phyloP scores from a whole-genome alignment of 495 filamentous ascomycete genomes.

The Hyaloscypha finlandica region DNA sequence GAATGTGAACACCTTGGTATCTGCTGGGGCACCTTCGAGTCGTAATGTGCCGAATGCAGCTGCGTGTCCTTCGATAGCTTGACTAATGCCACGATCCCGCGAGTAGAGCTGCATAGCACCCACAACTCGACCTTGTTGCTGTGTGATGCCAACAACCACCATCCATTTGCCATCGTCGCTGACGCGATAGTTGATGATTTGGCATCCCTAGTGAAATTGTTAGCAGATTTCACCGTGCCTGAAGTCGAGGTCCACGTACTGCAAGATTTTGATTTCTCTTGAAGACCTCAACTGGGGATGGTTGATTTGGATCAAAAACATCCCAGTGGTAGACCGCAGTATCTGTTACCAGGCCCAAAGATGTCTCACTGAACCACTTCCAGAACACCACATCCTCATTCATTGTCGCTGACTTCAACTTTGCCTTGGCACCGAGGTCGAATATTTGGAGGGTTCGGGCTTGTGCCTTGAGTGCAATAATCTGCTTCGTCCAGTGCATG shows the following conservation, averaged over 20 bases:
- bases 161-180: slow-evolving; percentile 98
- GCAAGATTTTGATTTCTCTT: slow-evolving; percentile 86
- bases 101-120: slow-evolving; percentile 98
- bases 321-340: slow-evolving; percentile 96
- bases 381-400: slow-evolving; percentile 96
- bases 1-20: slow-evolving; percentile 96
- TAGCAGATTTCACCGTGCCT: slow-evolving; percentile 6
- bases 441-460: slow-evolving; percentile 95
- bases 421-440: slow-evolving; percentile 83
- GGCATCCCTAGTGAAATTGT: slow-evolving; percentile 64
- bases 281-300: slow-evolving; percentile 83
- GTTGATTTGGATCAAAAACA: slow-evolving; percentile 77
- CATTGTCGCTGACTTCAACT: slow-evolving; percentile 94
- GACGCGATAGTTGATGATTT: slow-evolving; percentile 99
- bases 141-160: slow-evolving; percentile 93
- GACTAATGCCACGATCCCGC: slow-evolving; percentile 91
- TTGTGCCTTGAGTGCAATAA: slow-evolving; percentile 95
- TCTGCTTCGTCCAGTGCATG: slow-evolving; percentile 96
- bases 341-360: slow-evolving; percentile 87
- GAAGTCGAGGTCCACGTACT: slow-evolving; percentile 51
- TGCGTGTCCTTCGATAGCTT: slow-evolving; percentile 96
- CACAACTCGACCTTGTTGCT: slow-evolving; percentile 88
- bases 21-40: slow-evolving; percentile 82
- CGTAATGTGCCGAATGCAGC: slow-evolving; percentile 90
- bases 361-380: slow-evolving; percentile 95